Evolutionary conservation across 2,329 filamentous ascomycete genomes (phyloP).

Genomic region (Verruconis gallopava): DNA sequence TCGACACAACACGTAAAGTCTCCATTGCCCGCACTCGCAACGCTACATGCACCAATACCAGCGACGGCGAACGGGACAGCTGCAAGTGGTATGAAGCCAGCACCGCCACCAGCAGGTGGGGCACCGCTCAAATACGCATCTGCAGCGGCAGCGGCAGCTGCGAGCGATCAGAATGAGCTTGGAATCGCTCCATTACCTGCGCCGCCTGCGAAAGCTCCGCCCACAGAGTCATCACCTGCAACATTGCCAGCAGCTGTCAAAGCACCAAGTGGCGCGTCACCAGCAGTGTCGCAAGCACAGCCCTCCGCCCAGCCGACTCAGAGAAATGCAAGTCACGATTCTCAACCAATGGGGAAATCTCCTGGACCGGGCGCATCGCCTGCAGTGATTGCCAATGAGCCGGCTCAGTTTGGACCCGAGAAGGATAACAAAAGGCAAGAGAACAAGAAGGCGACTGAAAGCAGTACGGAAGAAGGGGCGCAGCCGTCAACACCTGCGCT

Average conservation of each 20-base stretch:
- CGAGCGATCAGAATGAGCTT: slow-evolving; percentile 74
- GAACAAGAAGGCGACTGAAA: slow-evolving; percentile 19
- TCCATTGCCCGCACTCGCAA: slow-evolving; percentile 81
- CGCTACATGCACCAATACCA: slow-evolving; percentile 59
- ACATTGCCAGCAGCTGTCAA: background rate
- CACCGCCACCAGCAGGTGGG: slow-evolving; percentile 72
- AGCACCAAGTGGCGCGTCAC: background rate
- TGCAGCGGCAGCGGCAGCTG: slow-evolving; percentile 83
- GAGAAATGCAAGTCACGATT: slow-evolving; percentile 19
- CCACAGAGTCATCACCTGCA: slow-evolving; percentile 6
- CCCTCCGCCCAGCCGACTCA: slow-evolving; percentile 15
- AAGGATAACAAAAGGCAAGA: background rate
- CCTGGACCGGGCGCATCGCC: slow-evolving; percentile 36
- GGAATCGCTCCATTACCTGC: slow-evolving; percentile 90
- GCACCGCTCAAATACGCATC: slow-evolving; percentile 95
- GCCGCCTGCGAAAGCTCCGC: slow-evolving; percentile 34
- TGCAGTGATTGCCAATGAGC: slow-evolving; percentile 20
- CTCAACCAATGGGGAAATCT: slow-evolving; percentile 33
- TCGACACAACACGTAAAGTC: slow-evolving; percentile 78
- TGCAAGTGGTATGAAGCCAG: slow-evolving; percentile 74
- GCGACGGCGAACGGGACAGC: slow-evolving; percentile 48
- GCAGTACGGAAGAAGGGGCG: slow-evolving; percentile 26
- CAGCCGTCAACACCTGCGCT: slow-evolving; percentile 19
- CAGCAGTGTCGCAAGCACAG: slow-evolving; percentile 13
- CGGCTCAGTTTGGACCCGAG: background rate